These are phyloP conservation scores for Ogataea pini DNA, from an alignment of 805 yeast species.

Conservation along the genomic window DNA sequence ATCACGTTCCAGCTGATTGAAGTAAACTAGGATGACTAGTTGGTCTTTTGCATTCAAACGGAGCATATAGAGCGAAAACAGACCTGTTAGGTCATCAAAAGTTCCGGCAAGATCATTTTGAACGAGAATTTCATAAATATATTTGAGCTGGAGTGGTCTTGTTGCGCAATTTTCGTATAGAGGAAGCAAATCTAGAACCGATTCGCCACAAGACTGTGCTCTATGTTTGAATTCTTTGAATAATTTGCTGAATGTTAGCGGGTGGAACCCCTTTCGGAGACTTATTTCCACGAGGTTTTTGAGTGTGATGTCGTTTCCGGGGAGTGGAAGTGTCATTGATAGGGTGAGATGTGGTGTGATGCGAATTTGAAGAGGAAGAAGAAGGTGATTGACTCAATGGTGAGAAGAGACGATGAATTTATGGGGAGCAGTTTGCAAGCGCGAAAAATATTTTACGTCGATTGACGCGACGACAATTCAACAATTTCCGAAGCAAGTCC, in stretches of 20 bases:
- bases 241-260: conserved; percentile 29
- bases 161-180: conserved; percentile 21
- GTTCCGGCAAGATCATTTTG: conserved; percentile 28
- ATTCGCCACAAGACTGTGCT: conserved; percentile 5
- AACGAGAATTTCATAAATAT: conserved; percentile 31
- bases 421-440: not conserved
- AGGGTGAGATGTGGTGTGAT: not conserved
- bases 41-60: conserved; percentile 23
- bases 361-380: not conserved
- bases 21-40: conserved; percentile 25
- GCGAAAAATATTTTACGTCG: too few relatives aligned
- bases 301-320: conserved; percentile 25
- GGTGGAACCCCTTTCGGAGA: conserved; percentile 25
- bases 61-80: conserved; percentile 23
- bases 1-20: conserved; percentile 28
- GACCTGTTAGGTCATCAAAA: conserved; percentile 26
- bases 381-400: not conserved
- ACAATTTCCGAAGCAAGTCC: too few relatives aligned
- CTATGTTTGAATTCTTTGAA: conserved; percentile 31
- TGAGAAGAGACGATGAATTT: not conserved
- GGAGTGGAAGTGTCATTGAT: conserved; percentile 14
- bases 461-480: too few relatives aligned
- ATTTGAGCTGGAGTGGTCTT: conserved; percentile 27
- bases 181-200: conserved; percentile 21
- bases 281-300: conserved; percentile 25